Conservation (phyloP, 805 yeast genomes). For the Ogataea trehaloabstinens region DNA sequence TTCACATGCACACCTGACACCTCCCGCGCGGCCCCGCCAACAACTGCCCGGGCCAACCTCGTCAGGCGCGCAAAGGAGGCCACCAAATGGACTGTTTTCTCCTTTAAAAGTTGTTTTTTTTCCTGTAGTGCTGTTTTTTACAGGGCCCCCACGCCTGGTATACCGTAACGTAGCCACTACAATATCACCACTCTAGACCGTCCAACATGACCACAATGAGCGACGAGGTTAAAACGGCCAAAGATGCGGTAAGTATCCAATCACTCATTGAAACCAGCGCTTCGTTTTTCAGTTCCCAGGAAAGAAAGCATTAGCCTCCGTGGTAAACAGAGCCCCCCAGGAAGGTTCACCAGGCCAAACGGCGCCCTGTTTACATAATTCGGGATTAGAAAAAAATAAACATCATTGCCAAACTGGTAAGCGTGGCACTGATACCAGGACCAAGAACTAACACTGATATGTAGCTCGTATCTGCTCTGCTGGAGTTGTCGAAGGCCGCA, state of each 20-base stretch:
- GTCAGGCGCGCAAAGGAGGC: neutral
- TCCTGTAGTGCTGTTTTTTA: neutral
- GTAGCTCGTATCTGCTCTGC: slow-evolving; percentile 72
- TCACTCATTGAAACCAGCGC: too few species aligned
- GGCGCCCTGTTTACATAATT: slow-evolving; percentile 1
- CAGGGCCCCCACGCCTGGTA: slow-evolving; percentile 1
- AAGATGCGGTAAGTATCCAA: slow-evolving; percentile 28
- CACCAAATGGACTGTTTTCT: slow-evolving; percentile 2
- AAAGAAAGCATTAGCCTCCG: too few species aligned
- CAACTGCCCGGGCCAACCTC: neutral
- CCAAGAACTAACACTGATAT: slow-evolving; percentile 17
- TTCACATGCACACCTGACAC: neutral
- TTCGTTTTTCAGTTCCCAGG: too few species aligned
- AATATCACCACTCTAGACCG: slow-evolving; percentile 5
- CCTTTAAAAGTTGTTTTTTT: slow-evolving; percentile 2
- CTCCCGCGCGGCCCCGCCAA: neutral
- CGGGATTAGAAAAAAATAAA: neutral
- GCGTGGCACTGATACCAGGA: neutral
- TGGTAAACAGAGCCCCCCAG: neutral
- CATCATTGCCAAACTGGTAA: slow-evolving; percentile 1
- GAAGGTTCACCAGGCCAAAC: neutral
- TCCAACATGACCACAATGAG: slow-evolving; percentile 13
- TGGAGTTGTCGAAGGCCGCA: slow-evolving; percentile 84
- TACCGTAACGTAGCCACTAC: neutral
- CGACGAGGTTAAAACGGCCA: slow-evolving; percentile 29